Conservation (phyloP, 768 basidiomycete species). For the Tephrocybe sp. region DNA sequence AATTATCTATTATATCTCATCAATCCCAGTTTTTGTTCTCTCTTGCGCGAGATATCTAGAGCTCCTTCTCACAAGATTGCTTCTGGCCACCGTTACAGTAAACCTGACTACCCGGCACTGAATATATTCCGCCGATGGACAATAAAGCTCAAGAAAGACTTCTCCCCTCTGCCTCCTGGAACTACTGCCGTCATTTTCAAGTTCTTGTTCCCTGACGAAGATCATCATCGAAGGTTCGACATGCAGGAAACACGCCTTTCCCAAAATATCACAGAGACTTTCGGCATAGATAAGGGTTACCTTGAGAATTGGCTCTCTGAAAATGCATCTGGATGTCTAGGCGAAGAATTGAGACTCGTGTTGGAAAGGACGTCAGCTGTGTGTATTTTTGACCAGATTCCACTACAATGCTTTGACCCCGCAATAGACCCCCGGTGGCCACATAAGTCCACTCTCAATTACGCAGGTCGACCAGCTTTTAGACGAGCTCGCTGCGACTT, state of each 20-base stretch:
- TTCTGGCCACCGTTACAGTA: constrained; percentile 17
- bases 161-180: constrained; percentile 47
- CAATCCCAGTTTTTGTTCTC: constrained; percentile 44
- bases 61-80: constrained; percentile 29
- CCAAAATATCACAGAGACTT: constrained; percentile 46
- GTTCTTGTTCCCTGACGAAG: constrained; percentile 85
- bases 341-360: constrained; percentile 56
- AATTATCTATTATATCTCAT: constrained; percentile 1
- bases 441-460: constrained; percentile 39
- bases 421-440: constrained; percentile 28
- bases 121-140: constrained; percentile 47
- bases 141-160: constrained; percentile 36
- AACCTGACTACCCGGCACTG: constrained; percentile 36
- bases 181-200: constrained; percentile 66
- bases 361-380: constrained; percentile 37
- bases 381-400: constrained; percentile 25
- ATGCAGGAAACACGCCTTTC: constrained; percentile 69
- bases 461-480: constrained; percentile 65
- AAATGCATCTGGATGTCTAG: constrained; percentile 65
- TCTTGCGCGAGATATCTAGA: constrained; percentile 46
- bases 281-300: constrained; percentile 34
- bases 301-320: constrained; percentile 41
- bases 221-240: constrained; percentile 66
- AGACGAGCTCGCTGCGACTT: constrained; percentile 72
- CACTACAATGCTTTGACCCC: neutral